Evolutionary conservation across 2,329 filamentous ascomycete genomes (phyloP).

Genomic region (Aspergillus carbonarius): DNA sequence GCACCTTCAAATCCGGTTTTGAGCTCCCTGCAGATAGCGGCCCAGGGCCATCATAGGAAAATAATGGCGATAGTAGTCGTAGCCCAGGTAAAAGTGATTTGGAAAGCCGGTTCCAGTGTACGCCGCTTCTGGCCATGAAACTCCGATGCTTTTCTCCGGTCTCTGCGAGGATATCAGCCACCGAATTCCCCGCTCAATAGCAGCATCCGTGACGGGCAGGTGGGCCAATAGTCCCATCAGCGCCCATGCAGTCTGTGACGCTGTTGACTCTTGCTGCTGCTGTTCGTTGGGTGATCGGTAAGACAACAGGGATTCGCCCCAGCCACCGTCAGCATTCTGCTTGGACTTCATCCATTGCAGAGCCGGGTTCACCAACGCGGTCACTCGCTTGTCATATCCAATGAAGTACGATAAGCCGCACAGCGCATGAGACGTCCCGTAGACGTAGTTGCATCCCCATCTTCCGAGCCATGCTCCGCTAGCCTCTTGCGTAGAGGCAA

Average conservation of each 20-base stretch:
- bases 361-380: slow-evolving; percentile 1
- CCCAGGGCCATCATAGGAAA: slow-evolving; percentile 31
- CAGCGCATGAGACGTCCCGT: slow-evolving; percentile 34
- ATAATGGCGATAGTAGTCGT: slow-evolving; percentile 26
- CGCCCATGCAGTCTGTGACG: slow-evolving; percentile 37
- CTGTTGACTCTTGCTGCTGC: slow-evolving; percentile 20
- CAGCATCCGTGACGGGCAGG: slow-evolving; percentile 7
- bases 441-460: slow-evolving; percentile 38
- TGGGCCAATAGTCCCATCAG: slow-evolving; percentile 28
- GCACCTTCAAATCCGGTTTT: background rate
- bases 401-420: slow-evolving; percentile 28
- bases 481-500: slow-evolving; percentile 24
- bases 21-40: slow-evolving; percentile 12
- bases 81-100: slow-evolving; percentile 23
- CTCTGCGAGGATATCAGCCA: slow-evolving; percentile 16
- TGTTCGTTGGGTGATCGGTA: slow-evolving; percentile 20
- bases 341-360: slow-evolving; percentile 24
- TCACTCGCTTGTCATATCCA: background rate
- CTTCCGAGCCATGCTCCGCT: slow-evolving; percentile 34
- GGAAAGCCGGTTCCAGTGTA: slow-evolving; percentile 28
- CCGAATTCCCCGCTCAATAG: slow-evolving; percentile 16
- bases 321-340: slow-evolving; percentile 34
- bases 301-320: slow-evolving; percentile 28
- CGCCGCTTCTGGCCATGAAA: slow-evolving; percentile 18
- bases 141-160: background rate